Evolutionary conservation across 305 asterid genomes (phyloP), one percentile per base, ranked within the genome.

Genomic region (Fraxinus paxiana): DNA sequence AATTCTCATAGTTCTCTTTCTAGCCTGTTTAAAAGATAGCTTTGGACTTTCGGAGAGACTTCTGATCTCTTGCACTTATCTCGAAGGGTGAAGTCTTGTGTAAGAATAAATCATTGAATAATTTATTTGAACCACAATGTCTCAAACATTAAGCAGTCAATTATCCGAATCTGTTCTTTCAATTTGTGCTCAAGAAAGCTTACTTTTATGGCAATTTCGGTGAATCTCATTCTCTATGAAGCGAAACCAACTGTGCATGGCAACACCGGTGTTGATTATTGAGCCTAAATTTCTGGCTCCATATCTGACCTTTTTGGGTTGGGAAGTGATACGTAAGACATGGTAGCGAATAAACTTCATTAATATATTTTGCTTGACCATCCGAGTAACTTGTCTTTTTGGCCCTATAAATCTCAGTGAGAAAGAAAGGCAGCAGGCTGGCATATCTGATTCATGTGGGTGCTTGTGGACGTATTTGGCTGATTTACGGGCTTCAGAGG

Each of bases 351-450:
- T 65, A 30, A 33, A 72, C 37, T 56, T 10, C 9, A 41, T 24
- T 38, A 34, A 69, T 48, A 28, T 59, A 51, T 22, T 77, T 72
- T 78, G 30, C 28, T 7, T 73, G 54, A 46, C 77, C n/a, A 70
- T 43, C 48, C 30, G 12, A 75, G 75, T 69, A 5, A 76, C 69
- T 70, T 76, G 26, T 67, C 65, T 46, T 20, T 77, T 76, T 63
- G 22, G 20, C 67, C 77, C 77, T 2, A 59, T 28, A 54, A 83
- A 74, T 79, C 72, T 82, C 90, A 96, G 99, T 82, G 99, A 96
- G 88, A 94, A 87, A 82, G 99, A 96, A 88, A 91, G 99, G 89
- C 90, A 90, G 89, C 96, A 92, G 87, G 95, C 98, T 82, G 92
- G 96, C 85, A 80, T 91, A 81, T 91, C 87, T 86, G 98, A 94